Evolutionary conservation across 495 filamentous ascomycete genomes (phyloP).

Genomic region (Xylaria scruposa): DNA sequence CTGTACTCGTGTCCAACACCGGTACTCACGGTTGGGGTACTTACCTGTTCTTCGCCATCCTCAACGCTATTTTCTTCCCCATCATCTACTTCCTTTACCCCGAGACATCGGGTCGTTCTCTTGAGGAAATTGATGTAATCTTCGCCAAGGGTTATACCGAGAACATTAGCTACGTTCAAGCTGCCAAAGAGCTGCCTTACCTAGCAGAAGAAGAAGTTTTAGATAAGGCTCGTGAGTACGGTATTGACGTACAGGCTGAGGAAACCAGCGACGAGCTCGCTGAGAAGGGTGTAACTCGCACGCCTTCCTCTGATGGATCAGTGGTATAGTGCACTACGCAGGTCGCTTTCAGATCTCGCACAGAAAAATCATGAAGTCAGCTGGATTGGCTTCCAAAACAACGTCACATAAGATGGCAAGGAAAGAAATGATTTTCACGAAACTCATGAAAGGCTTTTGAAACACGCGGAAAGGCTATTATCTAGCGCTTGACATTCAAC

Average conservation of each 20-base stretch:
- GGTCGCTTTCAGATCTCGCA: background rate
- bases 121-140: conserved; percentile 77
- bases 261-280: conserved; percentile 21
- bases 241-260: conserved; percentile 43
- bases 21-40: conserved; percentile 65
- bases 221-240: conserved; percentile 62
- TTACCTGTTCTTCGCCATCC: conserved; percentile 71
- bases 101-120: conserved; percentile 71
- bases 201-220: conserved; percentile 66
- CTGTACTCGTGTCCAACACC: conserved; percentile 71
- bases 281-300: background rate
- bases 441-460: conserved; percentile 1
- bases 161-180: conserved; percentile 70
- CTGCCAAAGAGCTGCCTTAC: conserved; percentile 65
- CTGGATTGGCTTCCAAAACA: background rate
- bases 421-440: conserved; percentile 8
- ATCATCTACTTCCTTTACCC: conserved; percentile 74
- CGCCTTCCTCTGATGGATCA: conserved; percentile 1
- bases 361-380: background rate
- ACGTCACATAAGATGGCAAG: background rate
- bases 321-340: background rate
- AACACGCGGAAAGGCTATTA: background rate
- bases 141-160: conserved; percentile 73
- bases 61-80: conserved; percentile 71
- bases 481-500: background rate